Conservation (phyloP, 2,329 filamentous ascomycete genomes). For the Hymenotorrendiella dingleyae region DNA sequence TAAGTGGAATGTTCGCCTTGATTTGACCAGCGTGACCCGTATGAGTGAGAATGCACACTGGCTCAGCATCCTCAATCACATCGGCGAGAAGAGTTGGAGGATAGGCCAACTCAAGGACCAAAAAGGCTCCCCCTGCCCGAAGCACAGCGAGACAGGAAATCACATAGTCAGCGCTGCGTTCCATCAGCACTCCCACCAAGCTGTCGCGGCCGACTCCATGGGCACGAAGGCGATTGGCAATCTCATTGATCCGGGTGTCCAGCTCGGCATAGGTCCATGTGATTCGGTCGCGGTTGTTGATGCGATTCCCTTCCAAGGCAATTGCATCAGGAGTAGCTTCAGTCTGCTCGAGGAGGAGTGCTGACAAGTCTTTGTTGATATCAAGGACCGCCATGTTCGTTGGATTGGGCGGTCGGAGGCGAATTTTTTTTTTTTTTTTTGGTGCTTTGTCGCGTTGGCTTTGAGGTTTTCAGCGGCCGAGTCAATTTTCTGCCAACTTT, state of each 20-base stretch:
- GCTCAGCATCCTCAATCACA: constrained; percentile 69
- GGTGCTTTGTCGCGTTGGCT: no score
- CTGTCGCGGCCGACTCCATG: constrained; percentile 67
- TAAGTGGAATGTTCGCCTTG: constrained; percentile 55
- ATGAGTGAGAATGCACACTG: constrained; percentile 65
- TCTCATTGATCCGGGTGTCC: constrained; percentile 58
- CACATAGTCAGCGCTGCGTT: constrained; percentile 71
- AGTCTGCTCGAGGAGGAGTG: constrained; percentile 66
- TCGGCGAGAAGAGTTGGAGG: constrained; percentile 68
- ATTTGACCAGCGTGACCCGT: constrained; percentile 59
- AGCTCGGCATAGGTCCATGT: constrained; percentile 67
- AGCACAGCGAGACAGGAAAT: constrained; percentile 74
- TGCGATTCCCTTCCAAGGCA: constrained; percentile 63
- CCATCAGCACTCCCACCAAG: constrained; percentile 70
- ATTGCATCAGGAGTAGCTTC: constrained; percentile 60
- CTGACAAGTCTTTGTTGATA: constrained; percentile 63
- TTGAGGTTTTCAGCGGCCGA: no score
- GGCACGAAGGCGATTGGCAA: constrained; percentile 57
- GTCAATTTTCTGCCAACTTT: no score
- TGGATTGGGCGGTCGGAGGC: no score
- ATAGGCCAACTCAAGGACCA: constrained; percentile 75
- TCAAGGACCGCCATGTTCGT: constrained; percentile 59
- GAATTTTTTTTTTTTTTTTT: no score
- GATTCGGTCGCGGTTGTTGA: constrained; percentile 34
- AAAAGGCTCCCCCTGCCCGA: constrained; percentile 71